Conservation (phyloP, 108 stramenopile genomes). For the Conticribra guillardii region DNA sequence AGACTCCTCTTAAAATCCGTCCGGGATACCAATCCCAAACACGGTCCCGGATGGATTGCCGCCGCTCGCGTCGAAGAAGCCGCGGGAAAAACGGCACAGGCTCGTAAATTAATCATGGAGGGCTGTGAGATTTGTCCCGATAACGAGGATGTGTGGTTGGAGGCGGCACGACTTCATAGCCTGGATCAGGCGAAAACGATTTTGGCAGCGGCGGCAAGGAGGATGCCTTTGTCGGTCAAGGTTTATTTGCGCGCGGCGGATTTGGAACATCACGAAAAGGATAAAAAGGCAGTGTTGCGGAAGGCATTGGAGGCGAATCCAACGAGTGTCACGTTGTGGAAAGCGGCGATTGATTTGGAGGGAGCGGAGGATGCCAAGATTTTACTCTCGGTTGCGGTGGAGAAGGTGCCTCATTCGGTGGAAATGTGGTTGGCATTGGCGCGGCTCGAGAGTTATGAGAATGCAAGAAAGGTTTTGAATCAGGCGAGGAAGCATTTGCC, state of each 20-base stretch:
- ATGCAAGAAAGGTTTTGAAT: constrained; percentile 95
- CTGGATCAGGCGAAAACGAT: constrained; percentile 90
- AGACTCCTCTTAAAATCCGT: constrained; percentile 93
- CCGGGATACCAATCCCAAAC: constrained; percentile 96
- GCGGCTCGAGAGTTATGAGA: constrained; percentile 96
- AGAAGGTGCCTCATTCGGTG: constrained; percentile 94
- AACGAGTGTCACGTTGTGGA: constrained; percentile 93
- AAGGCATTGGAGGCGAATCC: constrained; percentile 95
- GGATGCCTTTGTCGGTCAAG: constrained; percentile 70
- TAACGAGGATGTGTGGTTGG: constrained; percentile 97
- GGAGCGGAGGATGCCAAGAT: constrained; percentile 94
- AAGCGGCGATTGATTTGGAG: constrained; percentile 96
- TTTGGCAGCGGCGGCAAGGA: constrained; percentile 80
- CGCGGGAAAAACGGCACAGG: constrained; percentile 91
- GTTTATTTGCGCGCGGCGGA: constrained; percentile 84
- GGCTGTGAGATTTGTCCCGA: constrained; percentile 95
- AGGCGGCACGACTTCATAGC: constrained; percentile 93
- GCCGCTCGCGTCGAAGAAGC: constrained; percentile 97
- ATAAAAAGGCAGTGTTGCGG: constrained; percentile 95
- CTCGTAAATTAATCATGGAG: constrained; percentile 95
- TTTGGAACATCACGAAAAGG: constrained; percentile 70
- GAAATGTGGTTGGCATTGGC: constrained; percentile 99
- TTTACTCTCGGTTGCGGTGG: constrained; percentile 93
- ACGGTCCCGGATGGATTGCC: constrained; percentile 98
- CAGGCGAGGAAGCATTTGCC: constrained; percentile 92